Evolutionary conservation across 192 early-diverging fungal genomes (phyloP).

Genomic region (Podila verticillata): DNA sequence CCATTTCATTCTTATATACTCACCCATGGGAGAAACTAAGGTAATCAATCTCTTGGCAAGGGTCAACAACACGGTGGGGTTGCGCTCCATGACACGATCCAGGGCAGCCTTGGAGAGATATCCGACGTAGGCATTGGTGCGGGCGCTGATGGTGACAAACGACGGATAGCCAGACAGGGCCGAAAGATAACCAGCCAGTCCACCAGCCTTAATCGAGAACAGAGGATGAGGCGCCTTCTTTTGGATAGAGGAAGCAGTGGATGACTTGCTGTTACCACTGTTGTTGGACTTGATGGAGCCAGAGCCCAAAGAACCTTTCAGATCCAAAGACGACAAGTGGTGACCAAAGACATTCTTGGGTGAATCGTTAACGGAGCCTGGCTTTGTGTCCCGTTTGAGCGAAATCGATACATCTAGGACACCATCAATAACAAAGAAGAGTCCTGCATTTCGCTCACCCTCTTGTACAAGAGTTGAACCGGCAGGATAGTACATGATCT

Average conservation of each 20-base stretch:
- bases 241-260: not conserved
- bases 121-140: slow-evolving; percentile 85
- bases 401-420: slow-evolving; percentile 76
- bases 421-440: slow-evolving; percentile 96
- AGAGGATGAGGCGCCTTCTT: slow-evolving; percentile 52
- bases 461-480: slow-evolving; percentile 81
- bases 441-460: slow-evolving; percentile 83
- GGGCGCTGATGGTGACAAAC: slow-evolving; percentile 85
- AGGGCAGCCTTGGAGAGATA: slow-evolving; percentile 85
- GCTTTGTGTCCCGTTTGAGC: slow-evolving; percentile 33
- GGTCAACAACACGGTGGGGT: slow-evolving; percentile 85
- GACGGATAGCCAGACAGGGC: slow-evolving; percentile 92
- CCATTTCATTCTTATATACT: slow-evolving; percentile 46
- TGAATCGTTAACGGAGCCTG: slow-evolving; percentile 4
- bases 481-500: slow-evolving; percentile 79
- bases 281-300: slow-evolving; percentile 16
- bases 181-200: slow-evolving; percentile 91
- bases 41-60: slow-evolving; percentile 89
- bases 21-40: slow-evolving; percentile 81
- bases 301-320: slow-evolving; percentile 20
- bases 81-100: slow-evolving; percentile 85
- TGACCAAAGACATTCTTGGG: slow-evolving; percentile 43
- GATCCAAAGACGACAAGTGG: slow-evolving; percentile 22
- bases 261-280: slow-evolving; percentile 7
- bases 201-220: slow-evolving; percentile 86